Conservation (phyloP, 768 basidiomycete species). For the Suillus placidus region DNA sequence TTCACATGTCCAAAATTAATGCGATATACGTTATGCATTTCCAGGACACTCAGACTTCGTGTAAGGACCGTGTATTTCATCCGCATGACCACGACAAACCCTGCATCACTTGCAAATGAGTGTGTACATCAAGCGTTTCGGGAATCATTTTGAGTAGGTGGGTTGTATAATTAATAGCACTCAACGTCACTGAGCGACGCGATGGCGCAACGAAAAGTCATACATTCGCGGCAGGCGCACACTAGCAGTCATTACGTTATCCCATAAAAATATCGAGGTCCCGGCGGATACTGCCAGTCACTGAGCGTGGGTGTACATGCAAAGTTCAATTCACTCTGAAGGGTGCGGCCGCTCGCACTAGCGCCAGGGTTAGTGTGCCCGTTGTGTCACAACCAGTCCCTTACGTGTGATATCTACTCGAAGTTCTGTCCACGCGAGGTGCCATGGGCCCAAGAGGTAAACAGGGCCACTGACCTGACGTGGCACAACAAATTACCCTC, state of each 20-base stretch:
- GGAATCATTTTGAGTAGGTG: conserved; percentile 22
- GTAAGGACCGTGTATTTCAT: background rate
- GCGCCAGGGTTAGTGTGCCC: background rate
- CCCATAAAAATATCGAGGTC: background rate
- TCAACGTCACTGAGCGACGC: background rate
- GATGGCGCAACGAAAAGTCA: background rate
- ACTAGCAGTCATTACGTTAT: background rate
- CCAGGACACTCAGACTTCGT: background rate
- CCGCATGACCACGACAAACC: background rate
- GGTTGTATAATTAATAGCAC: background rate
- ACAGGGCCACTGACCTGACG: background rate
- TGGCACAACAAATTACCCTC: conserved; percentile 7
- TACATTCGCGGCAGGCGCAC: background rate
- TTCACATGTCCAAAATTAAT: conserved; percentile 6
- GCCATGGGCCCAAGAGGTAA: background rate
- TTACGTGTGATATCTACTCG: conserved; percentile 2
- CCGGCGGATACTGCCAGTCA: background rate
- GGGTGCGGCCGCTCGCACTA: background rate
- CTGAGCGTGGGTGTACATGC: background rate
- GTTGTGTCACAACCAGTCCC: background rate
- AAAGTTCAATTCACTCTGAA: conserved; percentile 7
- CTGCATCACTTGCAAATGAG: conserved; percentile 11
- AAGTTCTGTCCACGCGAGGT: background rate
- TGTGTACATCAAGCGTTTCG: conserved; percentile 13
- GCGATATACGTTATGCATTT: background rate